A percentile compares a stretch with the other conserved stretches of the same genome.
phyloP scores from a whole-genome alignment of 2,329 filamentous ascomycete species.

The Sporothrix mexicana region DNA sequence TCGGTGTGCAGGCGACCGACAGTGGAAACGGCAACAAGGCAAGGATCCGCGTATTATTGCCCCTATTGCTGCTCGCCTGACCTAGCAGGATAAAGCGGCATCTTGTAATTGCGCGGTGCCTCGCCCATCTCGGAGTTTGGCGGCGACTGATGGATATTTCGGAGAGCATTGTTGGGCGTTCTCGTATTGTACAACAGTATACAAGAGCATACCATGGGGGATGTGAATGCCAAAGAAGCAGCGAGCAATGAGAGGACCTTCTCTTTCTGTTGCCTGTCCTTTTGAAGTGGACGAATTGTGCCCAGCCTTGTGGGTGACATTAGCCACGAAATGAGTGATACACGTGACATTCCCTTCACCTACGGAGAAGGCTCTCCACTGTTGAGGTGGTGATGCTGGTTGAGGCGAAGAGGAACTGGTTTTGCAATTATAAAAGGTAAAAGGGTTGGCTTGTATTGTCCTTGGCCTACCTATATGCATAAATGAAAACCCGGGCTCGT shows the following conservation, averaged over 20 bases:
- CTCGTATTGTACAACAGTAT: background rate
- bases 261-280: background rate
- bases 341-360: background rate
- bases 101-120: background rate
- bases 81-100: background rate
- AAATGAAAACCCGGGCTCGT: background rate
- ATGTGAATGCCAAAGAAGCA: background rate
- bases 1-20: background rate
- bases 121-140: background rate
- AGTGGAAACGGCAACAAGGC: background rate
- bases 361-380: background rate
- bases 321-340: background rate
- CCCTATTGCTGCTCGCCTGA: background rate
- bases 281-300: background rate
- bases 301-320: constrained; percentile 9
- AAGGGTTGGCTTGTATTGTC: too few species aligned
- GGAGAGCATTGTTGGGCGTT: background rate
- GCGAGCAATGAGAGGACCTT: background rate
- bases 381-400: background rate
- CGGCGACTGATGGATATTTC: background rate
- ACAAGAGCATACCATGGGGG: background rate
- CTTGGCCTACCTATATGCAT: background rate
- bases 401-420: background rate
- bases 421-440: background rate
- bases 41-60: constrained; percentile 1